phyloP scores from a whole-genome alignment of 2,329 filamentous ascomycete species.

The Alternaria rosae region DNA sequence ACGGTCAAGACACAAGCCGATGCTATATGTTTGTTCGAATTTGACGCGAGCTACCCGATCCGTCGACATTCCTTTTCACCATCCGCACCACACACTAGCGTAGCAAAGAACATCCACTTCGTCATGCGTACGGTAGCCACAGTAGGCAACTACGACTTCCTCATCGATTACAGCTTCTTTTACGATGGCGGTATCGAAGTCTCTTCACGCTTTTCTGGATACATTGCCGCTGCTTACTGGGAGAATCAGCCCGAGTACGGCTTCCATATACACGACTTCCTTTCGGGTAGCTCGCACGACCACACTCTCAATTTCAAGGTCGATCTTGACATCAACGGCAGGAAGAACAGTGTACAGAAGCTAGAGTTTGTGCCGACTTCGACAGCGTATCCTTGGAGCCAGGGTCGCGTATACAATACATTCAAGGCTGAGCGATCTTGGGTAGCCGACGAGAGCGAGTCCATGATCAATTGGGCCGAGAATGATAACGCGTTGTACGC shows the following conservation, averaged over 20 bases:
- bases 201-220: slow-evolving; percentile 37
- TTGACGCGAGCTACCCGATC: slow-evolving; percentile 38
- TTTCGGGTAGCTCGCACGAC: slow-evolving; percentile 48
- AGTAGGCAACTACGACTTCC: slow-evolving; percentile 52
- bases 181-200: slow-evolving; percentile 39
- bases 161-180: slow-evolving; percentile 39
- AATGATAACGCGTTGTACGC: slow-evolving; percentile 58
- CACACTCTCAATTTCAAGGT: slow-evolving; percentile 54
- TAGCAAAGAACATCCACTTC: slow-evolving; percentile 49
- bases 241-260: slow-evolving; percentile 45
- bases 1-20: slow-evolving; percentile 50
- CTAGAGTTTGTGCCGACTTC: slow-evolving; percentile 51
- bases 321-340: slow-evolving; percentile 50
- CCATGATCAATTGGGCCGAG: slow-evolving; percentile 55
- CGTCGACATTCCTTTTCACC: slow-evolving; percentile 36
- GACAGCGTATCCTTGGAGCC: slow-evolving; percentile 61
- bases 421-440: slow-evolving; percentile 59
- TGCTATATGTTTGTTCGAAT: slow-evolving; percentile 51
- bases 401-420: slow-evolving; percentile 57
- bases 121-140: slow-evolving; percentile 58
- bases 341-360: slow-evolving; percentile 46
- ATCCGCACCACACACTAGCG: slow-evolving; percentile 31
- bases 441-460: slow-evolving; percentile 48
- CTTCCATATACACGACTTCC: slow-evolving; percentile 48
- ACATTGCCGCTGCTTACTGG: slow-evolving; percentile 37